Conservation (phyloP, 176 grass and related monocot species). For the Saccharum officinarum region DNA sequence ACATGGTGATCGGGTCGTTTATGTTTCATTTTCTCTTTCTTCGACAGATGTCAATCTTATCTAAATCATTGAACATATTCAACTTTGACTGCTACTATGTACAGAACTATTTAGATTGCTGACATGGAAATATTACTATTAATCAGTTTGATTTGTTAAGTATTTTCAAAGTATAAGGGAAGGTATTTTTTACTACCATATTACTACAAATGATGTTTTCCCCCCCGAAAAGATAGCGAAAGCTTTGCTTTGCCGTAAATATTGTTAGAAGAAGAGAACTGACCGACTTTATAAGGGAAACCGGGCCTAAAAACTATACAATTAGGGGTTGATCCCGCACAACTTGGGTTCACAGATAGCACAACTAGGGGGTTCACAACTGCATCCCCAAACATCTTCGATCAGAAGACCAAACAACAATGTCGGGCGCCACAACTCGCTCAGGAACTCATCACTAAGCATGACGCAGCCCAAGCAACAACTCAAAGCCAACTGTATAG, state of each 20-base stretch:
- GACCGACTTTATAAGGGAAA: background rate
- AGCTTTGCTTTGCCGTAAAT: background rate
- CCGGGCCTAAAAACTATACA: background rate
- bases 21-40: constrained; percentile 7
- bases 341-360: background rate
- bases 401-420: background rate
- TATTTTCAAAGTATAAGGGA: background rate
- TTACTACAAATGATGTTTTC: background rate
- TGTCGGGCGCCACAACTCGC: background rate
- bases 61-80: background rate
- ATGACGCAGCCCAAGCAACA: background rate
- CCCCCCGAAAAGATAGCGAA: background rate
- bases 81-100: background rate
- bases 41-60: background rate
- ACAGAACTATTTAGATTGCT: background rate
- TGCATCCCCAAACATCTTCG: background rate
- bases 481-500: background rate
- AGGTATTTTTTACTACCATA: background rate
- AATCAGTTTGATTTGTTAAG: background rate
- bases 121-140: background rate
- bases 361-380: background rate
- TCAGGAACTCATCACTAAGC: background rate
- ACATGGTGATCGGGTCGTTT: background rate
- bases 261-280: background rate
- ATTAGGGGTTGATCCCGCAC: background rate